Base-by-base conservation (phyloP, 2,329 filamentous ascomycete genomes). In the Venturia aucupariae region DNA sequence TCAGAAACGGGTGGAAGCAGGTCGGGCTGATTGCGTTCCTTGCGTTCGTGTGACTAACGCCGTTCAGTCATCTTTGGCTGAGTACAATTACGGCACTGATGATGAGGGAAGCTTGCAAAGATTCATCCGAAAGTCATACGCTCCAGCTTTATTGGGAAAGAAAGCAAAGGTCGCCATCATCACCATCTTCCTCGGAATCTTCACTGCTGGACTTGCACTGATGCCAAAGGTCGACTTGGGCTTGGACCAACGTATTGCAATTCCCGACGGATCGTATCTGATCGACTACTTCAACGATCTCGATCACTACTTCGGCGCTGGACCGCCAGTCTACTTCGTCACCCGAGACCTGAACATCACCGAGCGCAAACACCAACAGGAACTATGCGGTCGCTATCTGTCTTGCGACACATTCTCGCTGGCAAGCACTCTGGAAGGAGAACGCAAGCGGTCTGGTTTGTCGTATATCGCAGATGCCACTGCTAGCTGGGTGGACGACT, bases 221-320 rank as follows among this genome's bases (percentile, higher is more conserved):
- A 82, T 97, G 19, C 95, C 94, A 0, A 84, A 88, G 68, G 86
- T 99, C 22, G 78, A 93, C 69, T 84, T 99, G 51, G 94, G 94
- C 0, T 81, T 99, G 35, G 94, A 99, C 72, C 94, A 99, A 77
- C 87, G 94, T 22, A 93, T 97, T 64, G 94, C 94, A 13, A 89
- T 99, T 65, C 94, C 94, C 0, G 90, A 90, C 68, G 92, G 90
- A 71, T 97, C 93, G 0, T 99, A 99, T 73, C 80, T 99, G 61
- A 96, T 99, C 67, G 86, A 89, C 11, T 99, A 96, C 75, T 99
- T 99, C 77, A 92, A 97, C 71, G 94, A 99, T 73, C 80, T 99
- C 38, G 96, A 97, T 74, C 86, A 86, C 66, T 99, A 99, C 73
- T 89, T 97, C 70, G 90, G 92, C 66, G 87, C 87, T 19, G 95